A percentile compares a stretch with the other conserved stretches of the same genome.
Evolutionary conservation across 768 basidiomycete genomes (phyloP).

Genomic region (Serendipita indica): DNA sequence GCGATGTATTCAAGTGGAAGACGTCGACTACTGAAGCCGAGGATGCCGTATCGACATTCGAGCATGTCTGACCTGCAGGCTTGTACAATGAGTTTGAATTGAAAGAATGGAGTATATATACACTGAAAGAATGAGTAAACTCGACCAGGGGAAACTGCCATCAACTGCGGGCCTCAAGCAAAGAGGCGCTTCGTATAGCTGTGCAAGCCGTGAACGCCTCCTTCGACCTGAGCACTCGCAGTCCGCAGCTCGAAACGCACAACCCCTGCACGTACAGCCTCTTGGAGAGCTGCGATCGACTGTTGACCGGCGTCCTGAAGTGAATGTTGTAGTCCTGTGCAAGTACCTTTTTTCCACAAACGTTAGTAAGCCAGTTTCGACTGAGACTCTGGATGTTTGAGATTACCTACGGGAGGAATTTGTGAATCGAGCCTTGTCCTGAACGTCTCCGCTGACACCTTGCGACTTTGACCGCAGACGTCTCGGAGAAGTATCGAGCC

Average conservation of each 20-base stretch:
- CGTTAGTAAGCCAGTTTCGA: constrained; percentile 24
- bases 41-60: too few species aligned
- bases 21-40: too few species aligned
- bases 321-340: constrained; percentile 77
- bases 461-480: constrained; percentile 90
- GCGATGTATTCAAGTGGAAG: too few species aligned
- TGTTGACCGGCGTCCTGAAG: constrained; percentile 82
- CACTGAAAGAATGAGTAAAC: too few species aligned
- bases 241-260: constrained; percentile 89
- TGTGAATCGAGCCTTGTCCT: constrained; percentile 92
- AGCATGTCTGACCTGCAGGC: too few species aligned
- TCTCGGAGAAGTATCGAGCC: constrained; percentile 88
- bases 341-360: constrained; percentile 34
- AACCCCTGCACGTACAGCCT: constrained; percentile 44
- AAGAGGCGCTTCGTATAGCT: constrained; percentile 48
- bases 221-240: constrained; percentile 89
- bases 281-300: constrained; percentile 49
- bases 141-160: too few species aligned
- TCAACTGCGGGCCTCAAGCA: too few species aligned
- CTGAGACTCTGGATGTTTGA: constrained; percentile 16
- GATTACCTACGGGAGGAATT: constrained; percentile 53
- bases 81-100: too few species aligned
- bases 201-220: constrained; percentile 88
- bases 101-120: too few species aligned
- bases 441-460: constrained; percentile 91